Evolutionary conservation across 371 early-diverging fungal genomes (phyloP).

Genomic region (Mortierella polycephala): DNA sequence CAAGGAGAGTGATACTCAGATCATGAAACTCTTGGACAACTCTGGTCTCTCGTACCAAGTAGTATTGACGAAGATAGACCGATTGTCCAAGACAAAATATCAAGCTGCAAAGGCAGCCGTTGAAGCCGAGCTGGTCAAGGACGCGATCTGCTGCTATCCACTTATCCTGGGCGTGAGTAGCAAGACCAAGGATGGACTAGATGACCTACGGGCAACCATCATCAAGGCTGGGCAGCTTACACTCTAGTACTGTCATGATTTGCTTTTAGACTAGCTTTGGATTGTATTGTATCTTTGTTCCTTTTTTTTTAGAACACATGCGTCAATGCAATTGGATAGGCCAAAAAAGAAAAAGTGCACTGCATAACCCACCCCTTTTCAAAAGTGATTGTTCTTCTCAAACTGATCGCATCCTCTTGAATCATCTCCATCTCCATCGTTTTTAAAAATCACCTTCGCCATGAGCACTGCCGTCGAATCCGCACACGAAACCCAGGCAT

Average conservation of each 20-base stretch:
- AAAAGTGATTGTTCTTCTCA: background rate
- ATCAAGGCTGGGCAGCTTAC: slow-evolving; percentile 43
- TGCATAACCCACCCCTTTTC: background rate
- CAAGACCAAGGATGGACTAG: slow-evolving; percentile 39
- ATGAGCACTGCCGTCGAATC: slow-evolving; percentile 3
- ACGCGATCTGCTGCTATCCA: slow-evolving; percentile 68
- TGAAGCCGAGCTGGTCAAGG: slow-evolving; percentile 58
- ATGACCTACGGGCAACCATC: slow-evolving; percentile 50
- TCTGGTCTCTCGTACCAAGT: slow-evolving; percentile 71
- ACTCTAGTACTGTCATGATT: background rate
- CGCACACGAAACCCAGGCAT: background rate
- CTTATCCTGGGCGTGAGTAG: slow-evolving; percentile 57
- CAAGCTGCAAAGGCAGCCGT: slow-evolving; percentile 55
- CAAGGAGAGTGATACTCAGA: slow-evolving; percentile 69
- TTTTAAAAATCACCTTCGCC: background rate
- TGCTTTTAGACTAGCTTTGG: no score
- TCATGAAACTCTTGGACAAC: slow-evolving; percentile 68
- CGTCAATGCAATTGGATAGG: no score
- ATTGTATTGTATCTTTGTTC: background rate
- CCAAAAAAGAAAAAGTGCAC: background rate
- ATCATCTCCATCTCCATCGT: background rate
- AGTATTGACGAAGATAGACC: slow-evolving; percentile 75
- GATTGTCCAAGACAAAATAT: slow-evolving; percentile 59
- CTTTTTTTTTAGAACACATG: background rate
- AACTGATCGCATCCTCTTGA: no score